These are phyloP conservation scores for Hypomyces rosellus DNA, from an alignment of 2,329 filamentous ascomycete species.

Conservation along the genomic window DNA sequence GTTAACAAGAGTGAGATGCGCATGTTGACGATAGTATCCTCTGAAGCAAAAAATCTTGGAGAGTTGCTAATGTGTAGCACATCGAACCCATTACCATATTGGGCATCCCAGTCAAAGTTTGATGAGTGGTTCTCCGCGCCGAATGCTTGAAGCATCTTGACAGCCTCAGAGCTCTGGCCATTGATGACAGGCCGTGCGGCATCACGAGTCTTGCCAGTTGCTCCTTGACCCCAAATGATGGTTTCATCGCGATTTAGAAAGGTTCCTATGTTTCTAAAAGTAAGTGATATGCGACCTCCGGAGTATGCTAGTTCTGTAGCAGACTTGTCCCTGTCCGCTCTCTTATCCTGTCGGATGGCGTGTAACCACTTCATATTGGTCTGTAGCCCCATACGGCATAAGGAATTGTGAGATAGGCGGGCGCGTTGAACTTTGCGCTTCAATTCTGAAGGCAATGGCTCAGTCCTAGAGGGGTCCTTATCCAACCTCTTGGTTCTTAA, in stretches of 20 bases:
- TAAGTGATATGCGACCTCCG: conserved; percentile 81
- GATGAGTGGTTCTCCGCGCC: conserved; percentile 73
- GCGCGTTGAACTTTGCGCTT: conserved; percentile 60
- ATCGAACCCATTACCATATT: conserved; percentile 79
- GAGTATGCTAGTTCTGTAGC: conserved; percentile 63
- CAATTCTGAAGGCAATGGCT: conserved; percentile 15
- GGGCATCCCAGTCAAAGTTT: conserved; percentile 65
- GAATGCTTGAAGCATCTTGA: conserved; percentile 71
- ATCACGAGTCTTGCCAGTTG: conserved; percentile 57
- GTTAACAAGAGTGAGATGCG: conserved; percentile 45
- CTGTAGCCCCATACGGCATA: conserved; percentile 71
- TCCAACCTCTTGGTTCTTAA: conserved; percentile 70
- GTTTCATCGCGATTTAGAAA: conserved; percentile 61
- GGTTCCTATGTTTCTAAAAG: conserved; percentile 84
- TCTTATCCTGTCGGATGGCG: conserved; percentile 83
- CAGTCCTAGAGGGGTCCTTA: conserved; percentile 28
- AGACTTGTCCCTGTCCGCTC: conserved; percentile 60
- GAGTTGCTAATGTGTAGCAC: conserved; percentile 61
- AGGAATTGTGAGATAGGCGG: conserved; percentile 77
- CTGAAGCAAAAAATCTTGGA: conserved; percentile 45
- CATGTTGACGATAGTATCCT: conserved; percentile 42
- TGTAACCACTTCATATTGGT: conserved; percentile 90
- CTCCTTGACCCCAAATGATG: conserved; percentile 88
- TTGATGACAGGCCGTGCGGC: conserved; percentile 61
- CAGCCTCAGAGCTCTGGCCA: conserved; percentile 58